These are phyloP conservation scores for Cladosporium colombiae DNA, from an alignment of 2,329 filamentous ascomycete species.

Conservation along the genomic window DNA sequence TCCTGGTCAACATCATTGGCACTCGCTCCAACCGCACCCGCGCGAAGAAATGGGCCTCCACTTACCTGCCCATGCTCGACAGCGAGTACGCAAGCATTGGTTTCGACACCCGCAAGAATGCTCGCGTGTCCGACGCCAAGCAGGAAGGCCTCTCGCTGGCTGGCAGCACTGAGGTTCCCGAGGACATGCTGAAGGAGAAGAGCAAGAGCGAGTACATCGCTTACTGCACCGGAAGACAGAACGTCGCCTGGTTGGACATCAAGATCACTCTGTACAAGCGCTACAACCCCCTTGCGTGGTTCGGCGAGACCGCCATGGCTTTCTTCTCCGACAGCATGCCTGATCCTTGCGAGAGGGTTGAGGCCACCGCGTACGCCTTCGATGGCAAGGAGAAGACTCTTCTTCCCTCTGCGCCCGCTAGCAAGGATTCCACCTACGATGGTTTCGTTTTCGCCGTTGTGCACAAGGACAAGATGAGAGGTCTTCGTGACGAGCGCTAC, in stretches of 20 bases:
- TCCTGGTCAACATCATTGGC: conserved; percentile 79
- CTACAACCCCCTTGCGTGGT: conserved; percentile 73
- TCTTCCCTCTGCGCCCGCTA: conserved; percentile 62
- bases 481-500: conserved; percentile 87
- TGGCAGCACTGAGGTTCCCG: conserved; percentile 50
- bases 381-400: conserved; percentile 85
- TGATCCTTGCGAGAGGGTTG: conserved; percentile 69
- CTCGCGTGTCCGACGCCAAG: conserved; percentile 39
- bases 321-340: conserved; percentile 80
- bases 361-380: conserved; percentile 81
- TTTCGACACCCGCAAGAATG: conserved; percentile 59
- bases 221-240: conserved; percentile 90
- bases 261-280: conserved; percentile 79
- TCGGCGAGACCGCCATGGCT: conserved; percentile 67
- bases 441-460: conserved; percentile 94
- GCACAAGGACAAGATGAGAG: conserved; percentile 92
- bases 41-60: conserved; percentile 76
- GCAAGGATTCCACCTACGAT: conserved; percentile 68
- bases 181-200: conserved; percentile 77
- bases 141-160: conserved; percentile 30
- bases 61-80: conserved; percentile 70
- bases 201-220: conserved; percentile 81
- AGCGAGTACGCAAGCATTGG: conserved; percentile 87
- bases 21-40: conserved; percentile 76
- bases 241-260: conserved; percentile 86